phyloP scores from a whole-genome alignment of 2,329 filamentous ascomycete genomes.

The Aspergillus awamori region DNA sequence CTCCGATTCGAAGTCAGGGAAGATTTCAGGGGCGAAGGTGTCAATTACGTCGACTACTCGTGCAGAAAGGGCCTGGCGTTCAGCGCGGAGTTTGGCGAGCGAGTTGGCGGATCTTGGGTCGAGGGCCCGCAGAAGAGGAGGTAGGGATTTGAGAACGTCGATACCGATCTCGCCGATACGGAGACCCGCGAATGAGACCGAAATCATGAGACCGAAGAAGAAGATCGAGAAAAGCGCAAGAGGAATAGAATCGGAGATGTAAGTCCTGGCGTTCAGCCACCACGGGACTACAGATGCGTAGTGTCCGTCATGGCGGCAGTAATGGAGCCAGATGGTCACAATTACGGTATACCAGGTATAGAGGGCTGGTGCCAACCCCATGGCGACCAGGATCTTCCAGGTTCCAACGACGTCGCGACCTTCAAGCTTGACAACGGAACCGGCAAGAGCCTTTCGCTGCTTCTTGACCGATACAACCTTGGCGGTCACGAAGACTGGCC shows the following conservation, averaged over 20 bases:
- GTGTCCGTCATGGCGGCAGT: conserved; percentile 79
- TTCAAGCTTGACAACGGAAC: conserved; percentile 84
- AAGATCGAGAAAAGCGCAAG: conserved; percentile 56
- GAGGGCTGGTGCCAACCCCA: conserved; percentile 78
- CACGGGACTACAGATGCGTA: conserved; percentile 79
- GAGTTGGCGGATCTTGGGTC: conserved; percentile 83
- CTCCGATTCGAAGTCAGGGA: conserved; percentile 86
- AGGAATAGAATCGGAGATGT: conserved; percentile 5
- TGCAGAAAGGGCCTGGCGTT: conserved; percentile 72
- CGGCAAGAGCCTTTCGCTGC: conserved; percentile 79
- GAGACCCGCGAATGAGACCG: conserved; percentile 88
- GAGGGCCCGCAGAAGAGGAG: conserved; percentile 82
- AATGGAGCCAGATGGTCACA: conserved; percentile 75
- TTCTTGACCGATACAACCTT: conserved; percentile 82
- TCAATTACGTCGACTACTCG: conserved; percentile 94
- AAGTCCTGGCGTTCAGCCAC: conserved; percentile 52
- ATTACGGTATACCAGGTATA: conserved; percentile 79
- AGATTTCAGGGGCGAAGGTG: conserved; percentile 91
- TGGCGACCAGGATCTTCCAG: conserved; percentile 88
- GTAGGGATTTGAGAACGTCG: conserved; percentile 95
- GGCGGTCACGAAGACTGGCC: conserved; percentile 81
- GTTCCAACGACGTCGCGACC: conserved; percentile 89
- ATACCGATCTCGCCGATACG: conserved; percentile 97
- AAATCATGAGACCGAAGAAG: conserved; percentile 67
- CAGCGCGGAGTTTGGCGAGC: conserved; percentile 73